These are phyloP conservation scores for Schwanniomyces sp. DNA, from an alignment of 805 yeast species.

Conservation along the genomic window DNA sequence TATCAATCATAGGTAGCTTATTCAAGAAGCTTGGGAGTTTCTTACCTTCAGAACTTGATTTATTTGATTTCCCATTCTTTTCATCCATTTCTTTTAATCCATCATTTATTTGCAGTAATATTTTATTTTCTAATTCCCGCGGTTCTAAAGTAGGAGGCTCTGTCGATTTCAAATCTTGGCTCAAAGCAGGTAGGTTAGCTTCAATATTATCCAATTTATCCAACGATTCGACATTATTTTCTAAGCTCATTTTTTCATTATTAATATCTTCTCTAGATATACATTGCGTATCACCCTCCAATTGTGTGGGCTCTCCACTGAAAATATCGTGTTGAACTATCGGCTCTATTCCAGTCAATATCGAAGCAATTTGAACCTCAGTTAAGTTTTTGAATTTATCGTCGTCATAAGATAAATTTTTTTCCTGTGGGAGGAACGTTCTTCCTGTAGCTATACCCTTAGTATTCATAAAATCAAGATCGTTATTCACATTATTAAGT, in stretches of 20 bases:
- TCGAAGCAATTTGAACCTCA: background rate
- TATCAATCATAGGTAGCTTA: constrained; percentile 67
- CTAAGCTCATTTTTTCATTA: background rate
- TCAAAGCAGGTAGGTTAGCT: background rate
- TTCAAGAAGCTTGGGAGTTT: constrained; percentile 10
- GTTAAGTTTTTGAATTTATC: background rate
- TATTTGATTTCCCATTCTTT: background rate
- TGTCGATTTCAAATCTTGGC: background rate
- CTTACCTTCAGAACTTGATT: background rate
- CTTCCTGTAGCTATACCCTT: background rate
- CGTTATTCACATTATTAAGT: background rate
- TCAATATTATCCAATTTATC: too few relatives aligned
- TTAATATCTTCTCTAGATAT: background rate
- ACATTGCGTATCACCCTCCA: background rate
- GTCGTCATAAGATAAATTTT: background rate
- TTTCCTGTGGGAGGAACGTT: background rate
- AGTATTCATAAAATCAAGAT: background rate
- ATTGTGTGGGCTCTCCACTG: background rate
- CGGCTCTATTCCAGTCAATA: background rate
- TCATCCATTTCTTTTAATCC: background rate
- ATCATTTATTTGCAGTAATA: background rate
- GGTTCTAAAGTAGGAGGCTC: too few relatives aligned
- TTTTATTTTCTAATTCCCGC: background rate
- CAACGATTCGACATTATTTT: too few relatives aligned
- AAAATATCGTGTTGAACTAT: background rate